phyloP scores from a whole-genome alignment of 78 protist species.

The Dictyostelium brefeldianum region DNA sequence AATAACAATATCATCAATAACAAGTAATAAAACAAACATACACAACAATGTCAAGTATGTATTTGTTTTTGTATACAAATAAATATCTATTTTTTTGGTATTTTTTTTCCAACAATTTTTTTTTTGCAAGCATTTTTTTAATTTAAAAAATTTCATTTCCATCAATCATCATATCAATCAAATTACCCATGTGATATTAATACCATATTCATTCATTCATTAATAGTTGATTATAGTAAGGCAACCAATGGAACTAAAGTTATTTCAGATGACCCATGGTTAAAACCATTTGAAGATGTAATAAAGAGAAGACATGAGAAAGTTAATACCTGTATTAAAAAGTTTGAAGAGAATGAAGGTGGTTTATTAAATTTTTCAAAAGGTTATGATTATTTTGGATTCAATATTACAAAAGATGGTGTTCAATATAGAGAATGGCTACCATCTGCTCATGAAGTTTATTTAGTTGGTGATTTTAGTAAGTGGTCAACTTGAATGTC shows the following conservation, averaged over 20 bases:
- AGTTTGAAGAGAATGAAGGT: conserved; percentile 72
- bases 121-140: too few species aligned
- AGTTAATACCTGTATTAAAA: conserved; percentile 13
- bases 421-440: conserved; percentile 83
- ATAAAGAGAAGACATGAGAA: conserved; percentile 47
- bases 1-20: too few species aligned
- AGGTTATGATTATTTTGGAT: conserved; percentile 84
- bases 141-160: too few species aligned
- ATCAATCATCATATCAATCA: too few species aligned
- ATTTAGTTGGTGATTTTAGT: conserved; percentile 79
- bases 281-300: conserved; percentile 69
- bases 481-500: too few species aligned
- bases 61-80: too few species aligned
- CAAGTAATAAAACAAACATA: too few species aligned
- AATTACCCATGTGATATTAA: too few species aligned
- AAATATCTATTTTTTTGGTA: too few species aligned
- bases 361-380: conserved; percentile 70
- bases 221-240: conserved; percentile 33
- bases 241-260: conserved; percentile 85
- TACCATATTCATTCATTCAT: background rate
- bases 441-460: conserved; percentile 73
- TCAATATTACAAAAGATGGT: conserved; percentile 38
- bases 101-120: too few species aligned
- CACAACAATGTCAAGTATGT: too few species aligned
- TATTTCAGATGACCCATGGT: conserved; percentile 77